These are phyloP conservation scores for Tetrapisispora taiwanensis DNA, from an alignment of 805 yeast species.

Conservation along the genomic window DNA sequence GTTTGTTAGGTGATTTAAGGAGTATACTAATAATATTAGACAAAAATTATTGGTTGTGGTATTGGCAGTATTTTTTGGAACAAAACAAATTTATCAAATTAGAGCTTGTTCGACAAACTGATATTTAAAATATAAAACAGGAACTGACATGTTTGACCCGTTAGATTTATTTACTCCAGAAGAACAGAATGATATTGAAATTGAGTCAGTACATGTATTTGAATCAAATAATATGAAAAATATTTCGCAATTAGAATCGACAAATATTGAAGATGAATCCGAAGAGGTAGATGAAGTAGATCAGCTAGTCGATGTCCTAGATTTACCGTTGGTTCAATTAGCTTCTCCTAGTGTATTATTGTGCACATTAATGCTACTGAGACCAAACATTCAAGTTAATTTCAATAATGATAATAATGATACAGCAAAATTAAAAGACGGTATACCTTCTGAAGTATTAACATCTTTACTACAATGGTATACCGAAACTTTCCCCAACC, in stretches of 20 bases:
- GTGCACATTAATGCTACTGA: constrained; percentile 38
- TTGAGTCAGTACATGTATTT: background rate
- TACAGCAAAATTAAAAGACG: constrained; percentile 3
- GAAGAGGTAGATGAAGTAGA: background rate
- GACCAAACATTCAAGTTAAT: constrained; percentile 42
- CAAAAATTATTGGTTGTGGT: no score
- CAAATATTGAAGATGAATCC: background rate
- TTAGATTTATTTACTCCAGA: constrained; percentile 27
- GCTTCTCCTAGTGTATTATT: constrained; percentile 41
- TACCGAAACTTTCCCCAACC: constrained; percentile 25
- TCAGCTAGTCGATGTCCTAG: constrained; percentile 38
- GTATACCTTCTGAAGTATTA: constrained; percentile 12
- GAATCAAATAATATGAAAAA: background rate
- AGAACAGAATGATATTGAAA: background rate
- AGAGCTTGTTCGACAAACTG: no score
- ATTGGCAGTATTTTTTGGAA: no score
- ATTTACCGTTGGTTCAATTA: constrained; percentile 40
- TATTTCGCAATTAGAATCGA: background rate
- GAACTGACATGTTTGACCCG: constrained; percentile 27
- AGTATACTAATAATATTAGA: no score
- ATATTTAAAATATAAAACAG: no score
- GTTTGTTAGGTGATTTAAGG: no score
- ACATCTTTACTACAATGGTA: constrained; percentile 38
- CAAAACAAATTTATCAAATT: no score
- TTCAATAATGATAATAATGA: constrained; percentile 26